Conservation (phyloP, 169 alveolate species). For the Amoebophrya sp. region DNA sequence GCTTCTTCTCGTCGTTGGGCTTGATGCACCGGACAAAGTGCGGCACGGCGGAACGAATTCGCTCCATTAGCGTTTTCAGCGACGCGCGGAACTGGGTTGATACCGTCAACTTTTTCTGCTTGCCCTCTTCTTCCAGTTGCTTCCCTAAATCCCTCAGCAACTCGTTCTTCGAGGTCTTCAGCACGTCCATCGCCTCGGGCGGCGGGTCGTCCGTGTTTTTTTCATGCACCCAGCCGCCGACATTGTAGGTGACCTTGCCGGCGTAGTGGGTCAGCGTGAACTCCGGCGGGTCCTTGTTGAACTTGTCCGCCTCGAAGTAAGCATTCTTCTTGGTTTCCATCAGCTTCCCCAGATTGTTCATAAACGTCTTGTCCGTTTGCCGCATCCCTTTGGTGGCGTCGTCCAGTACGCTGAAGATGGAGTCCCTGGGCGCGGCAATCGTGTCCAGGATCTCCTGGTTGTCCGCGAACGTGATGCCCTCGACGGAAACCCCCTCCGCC, state of each 20-base stretch:
- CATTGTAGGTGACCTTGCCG: not conserved
- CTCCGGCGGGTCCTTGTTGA: not conserved
- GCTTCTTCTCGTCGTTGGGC: constrained; percentile 2
- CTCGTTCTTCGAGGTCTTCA: not conserved
- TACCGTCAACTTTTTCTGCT: not conserved
- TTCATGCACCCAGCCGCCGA: not conserved
- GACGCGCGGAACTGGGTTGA: not conserved
- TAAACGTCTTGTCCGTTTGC: not conserved
- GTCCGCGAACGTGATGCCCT: not conserved
- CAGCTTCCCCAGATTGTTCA: not conserved
- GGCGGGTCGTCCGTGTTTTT: not conserved
- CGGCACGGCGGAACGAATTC: not conserved
- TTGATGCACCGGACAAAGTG: constrained; percentile 7
- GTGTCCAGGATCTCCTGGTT: not conserved
- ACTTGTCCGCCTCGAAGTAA: not conserved
- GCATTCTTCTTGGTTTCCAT: not conserved
- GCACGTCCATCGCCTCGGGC: not conserved
- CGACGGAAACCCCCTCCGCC: not conserved
- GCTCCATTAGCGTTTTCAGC: not conserved
- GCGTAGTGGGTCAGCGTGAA: not conserved
- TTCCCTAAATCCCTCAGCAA: not conserved
- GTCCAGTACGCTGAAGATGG: not conserved
- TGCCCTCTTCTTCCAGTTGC: not conserved
- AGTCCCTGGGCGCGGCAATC: not conserved
- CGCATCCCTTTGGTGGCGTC: not conserved